phyloP scores from a whole-genome alignment of 2,329 filamentous ascomycete species.

The Xylariaceae sp. region DNA sequence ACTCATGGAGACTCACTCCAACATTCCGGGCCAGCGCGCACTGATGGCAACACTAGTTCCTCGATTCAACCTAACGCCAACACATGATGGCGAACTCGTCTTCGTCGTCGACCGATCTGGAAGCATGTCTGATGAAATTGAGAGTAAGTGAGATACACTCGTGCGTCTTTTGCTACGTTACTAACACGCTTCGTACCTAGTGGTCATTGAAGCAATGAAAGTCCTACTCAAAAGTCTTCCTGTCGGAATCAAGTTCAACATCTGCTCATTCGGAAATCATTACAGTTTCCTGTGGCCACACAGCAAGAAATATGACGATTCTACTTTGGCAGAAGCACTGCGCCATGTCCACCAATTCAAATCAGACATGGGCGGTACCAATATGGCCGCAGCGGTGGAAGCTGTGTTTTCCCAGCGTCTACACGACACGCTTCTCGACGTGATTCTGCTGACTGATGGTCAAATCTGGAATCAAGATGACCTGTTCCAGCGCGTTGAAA shows the following conservation, averaged over 20 bases:
- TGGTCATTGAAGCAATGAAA: conserved; percentile 13
- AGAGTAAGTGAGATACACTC: neutral
- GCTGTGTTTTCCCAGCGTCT: conserved; percentile 7
- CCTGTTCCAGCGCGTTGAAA: conserved; percentile 5
- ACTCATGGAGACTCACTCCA: conserved; percentile 15
- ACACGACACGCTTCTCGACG: conserved; percentile 10
- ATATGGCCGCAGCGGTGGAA: conserved; percentile 6
- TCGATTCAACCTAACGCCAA: conserved; percentile 9
- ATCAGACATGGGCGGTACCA: conserved; percentile 8
- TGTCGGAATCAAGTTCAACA: conserved; percentile 14
- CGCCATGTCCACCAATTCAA: conserved; percentile 1
- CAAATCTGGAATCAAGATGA: conserved; percentile 11
- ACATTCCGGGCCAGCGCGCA: conserved; percentile 11
- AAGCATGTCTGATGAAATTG: conserved; percentile 11
- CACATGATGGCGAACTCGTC: conserved; percentile 11
- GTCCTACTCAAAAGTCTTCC: conserved; percentile 16
- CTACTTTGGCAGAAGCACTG: conserved; percentile 9
- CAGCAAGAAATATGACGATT: conserved; percentile 10
- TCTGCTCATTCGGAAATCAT: conserved; percentile 13
- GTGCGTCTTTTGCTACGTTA: neutral
- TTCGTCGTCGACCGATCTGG: conserved; percentile 18
- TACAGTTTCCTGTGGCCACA: conserved; percentile 14
- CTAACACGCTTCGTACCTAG: neutral
- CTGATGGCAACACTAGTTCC: conserved; percentile 17
- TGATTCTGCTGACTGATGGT: conserved; percentile 15